A percentile compares a stretch with the other conserved stretches of the same genome.
Conservation (phyloP, 768 basidiomycete genomes). For the Lentinula detonsa region DNA sequence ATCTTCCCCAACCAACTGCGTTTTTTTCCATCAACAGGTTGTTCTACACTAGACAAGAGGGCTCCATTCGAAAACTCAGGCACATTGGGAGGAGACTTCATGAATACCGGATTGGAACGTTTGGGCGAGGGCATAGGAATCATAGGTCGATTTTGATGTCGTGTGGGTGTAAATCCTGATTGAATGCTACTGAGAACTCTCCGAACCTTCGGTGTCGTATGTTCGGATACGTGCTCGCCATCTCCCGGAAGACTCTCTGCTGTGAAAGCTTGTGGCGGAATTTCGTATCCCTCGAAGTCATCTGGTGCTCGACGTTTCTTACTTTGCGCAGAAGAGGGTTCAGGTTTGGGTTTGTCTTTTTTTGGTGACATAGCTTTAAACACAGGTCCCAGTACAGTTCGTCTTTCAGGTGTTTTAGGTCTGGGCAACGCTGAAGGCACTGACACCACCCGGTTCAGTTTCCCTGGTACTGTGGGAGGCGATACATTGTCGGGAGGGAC, state of each 20-base stretch:
- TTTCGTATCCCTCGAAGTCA: conserved; percentile 58
- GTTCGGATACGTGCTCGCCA: conserved; percentile 24
- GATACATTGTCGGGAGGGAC: conserved; percentile 9
- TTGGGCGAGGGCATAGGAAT: conserved; percentile 44
- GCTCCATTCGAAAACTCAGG: conserved; percentile 69
- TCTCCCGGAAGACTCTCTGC: conserved; percentile 43
- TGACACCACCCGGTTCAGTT: conserved; percentile 31
- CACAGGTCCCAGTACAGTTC: conserved; percentile 25
- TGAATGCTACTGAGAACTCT: conserved; percentile 52
- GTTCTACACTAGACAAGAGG: conserved; percentile 14
- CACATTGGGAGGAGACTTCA: conserved; percentile 29
- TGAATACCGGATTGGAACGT: conserved; percentile 25
- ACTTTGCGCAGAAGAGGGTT: conserved; percentile 39
- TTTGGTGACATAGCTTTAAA: conserved; percentile 54
- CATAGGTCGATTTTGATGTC: conserved; percentile 41
- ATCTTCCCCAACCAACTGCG: conserved; percentile 73
- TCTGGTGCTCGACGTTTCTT: conserved; percentile 76
- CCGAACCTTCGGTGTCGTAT: conserved; percentile 56
- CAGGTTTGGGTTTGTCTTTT: conserved; percentile 19
- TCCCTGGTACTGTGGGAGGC: conserved; percentile 2
- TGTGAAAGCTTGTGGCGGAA: conserved; percentile 64
- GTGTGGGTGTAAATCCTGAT: conserved; percentile 69
- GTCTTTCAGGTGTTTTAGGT: conserved; percentile 52
- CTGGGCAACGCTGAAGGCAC: conserved; percentile 35
- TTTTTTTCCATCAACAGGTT: conserved; percentile 38